phyloP scores from a whole-genome alignment of 768 basidiomycete species.

The Leccinum truebloodii region DNA sequence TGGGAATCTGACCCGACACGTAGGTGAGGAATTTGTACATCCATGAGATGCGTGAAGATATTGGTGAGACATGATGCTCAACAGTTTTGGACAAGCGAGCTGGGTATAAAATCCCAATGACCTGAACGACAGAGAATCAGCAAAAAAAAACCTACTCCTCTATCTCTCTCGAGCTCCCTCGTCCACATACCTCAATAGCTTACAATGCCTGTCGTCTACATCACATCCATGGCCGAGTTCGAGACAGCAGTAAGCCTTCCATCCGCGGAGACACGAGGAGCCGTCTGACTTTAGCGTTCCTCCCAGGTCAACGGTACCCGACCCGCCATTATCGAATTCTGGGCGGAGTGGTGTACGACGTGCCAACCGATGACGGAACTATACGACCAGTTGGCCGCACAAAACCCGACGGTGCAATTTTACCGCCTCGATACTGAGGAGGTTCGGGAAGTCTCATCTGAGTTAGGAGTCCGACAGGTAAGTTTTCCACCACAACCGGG shows the following conservation, averaged over 20 bases:
- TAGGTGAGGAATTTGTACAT: conserved; percentile 21
- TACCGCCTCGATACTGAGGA: conserved; percentile 35
- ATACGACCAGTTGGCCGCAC: conserved; percentile 27
- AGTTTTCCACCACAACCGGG: conserved; percentile 7
- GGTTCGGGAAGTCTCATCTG: conserved; percentile 26
- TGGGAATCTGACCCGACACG: conserved; percentile 24
- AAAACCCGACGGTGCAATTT: conserved; percentile 29
- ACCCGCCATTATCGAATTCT: conserved; percentile 34
- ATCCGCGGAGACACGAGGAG: conserved; percentile 2
- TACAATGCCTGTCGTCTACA: conserved; percentile 26
- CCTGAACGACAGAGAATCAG: conserved; percentile 15
- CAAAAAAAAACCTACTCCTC: conserved; percentile 15
- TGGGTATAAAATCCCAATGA: conserved; percentile 29
- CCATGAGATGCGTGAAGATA: conserved; percentile 14
- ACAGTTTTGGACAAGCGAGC: conserved; percentile 19
- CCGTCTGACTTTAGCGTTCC: conserved; percentile 7
- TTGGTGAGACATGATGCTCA: conserved; percentile 18
- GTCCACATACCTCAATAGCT: conserved; percentile 13
- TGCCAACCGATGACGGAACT: conserved; percentile 23
- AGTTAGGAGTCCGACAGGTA: conserved; percentile 27
- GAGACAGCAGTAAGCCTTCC: conserved; percentile 20
- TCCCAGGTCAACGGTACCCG: conserved; percentile 20
- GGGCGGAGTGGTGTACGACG: conserved; percentile 33
- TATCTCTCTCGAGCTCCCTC: conserved; percentile 11
- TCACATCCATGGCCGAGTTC: conserved; percentile 32